Percentiles rank a stretch among this genome's conserved stretches.
phyloP scores from a whole-genome alignment of 345 rosid genomes.

The Orychophragmus violaceus region DNA sequence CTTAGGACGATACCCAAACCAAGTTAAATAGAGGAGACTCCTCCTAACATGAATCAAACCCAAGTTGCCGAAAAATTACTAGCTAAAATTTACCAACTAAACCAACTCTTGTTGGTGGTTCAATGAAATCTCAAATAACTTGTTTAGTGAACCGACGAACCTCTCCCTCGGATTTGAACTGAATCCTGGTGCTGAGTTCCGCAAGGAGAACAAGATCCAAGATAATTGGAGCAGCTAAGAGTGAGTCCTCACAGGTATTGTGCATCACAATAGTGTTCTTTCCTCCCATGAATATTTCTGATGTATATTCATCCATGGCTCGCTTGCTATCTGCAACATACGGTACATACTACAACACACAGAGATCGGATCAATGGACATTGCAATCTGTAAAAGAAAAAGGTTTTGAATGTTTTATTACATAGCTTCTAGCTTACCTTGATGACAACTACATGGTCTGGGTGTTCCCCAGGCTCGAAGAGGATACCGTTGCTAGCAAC shows the following conservation, averaged over 20 bases:
- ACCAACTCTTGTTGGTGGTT: too few species aligned
- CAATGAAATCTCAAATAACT: background rate
- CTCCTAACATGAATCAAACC: too few species aligned
- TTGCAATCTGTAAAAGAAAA: background rate
- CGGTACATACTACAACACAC: constrained; percentile 65
- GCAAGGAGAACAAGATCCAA: constrained; percentile 94
- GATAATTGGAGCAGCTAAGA: constrained; percentile 95
- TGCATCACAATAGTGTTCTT: constrained; percentile 86
- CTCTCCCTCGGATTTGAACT: constrained; percentile 88
- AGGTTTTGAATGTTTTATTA: background rate
- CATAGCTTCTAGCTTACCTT: constrained; percentile 39
- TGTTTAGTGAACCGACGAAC: constrained; percentile 29
- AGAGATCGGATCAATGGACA: background rate
- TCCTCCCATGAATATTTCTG: constrained; percentile 99
- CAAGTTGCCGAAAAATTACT: too few species aligned
- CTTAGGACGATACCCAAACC: too few species aligned
- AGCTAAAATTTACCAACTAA: too few species aligned
- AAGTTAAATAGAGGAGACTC: too few species aligned
- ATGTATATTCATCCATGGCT: constrained; percentile 98
- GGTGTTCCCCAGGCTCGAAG: constrained; percentile 93
- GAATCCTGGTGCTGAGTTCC: constrained; percentile 93
- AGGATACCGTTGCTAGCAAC: constrained; percentile 90
- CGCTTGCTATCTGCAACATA: constrained; percentile 95
- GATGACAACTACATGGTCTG: constrained; percentile 97
- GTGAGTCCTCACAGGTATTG: constrained; percentile 95